Evolutionary conservation across 2,329 filamentous ascomycete species (phyloP).

Genomic region (Colletotrichum viniferum): DNA sequence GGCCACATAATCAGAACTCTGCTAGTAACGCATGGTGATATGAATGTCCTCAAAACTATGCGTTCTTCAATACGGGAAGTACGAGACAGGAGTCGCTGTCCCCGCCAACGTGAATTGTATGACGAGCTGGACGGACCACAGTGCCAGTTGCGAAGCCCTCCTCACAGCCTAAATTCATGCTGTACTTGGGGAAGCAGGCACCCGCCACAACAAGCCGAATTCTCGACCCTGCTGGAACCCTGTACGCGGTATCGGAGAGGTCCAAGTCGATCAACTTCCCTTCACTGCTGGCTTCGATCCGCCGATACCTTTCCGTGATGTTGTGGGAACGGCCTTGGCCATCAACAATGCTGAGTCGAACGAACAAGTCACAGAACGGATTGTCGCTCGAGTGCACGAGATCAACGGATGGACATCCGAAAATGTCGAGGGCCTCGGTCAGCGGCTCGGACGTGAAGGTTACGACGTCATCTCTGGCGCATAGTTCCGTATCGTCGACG

Average conservation of each 20-base stretch:
- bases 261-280: background rate
- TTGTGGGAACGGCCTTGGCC: slow-evolving; percentile 25
- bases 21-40: rapidly evolving
- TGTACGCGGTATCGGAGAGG: slow-evolving; percentile 25
- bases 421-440: slow-evolving; percentile 20
- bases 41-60: background rate
- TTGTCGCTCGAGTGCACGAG: slow-evolving; percentile 27
- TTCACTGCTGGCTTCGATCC: slow-evolving; percentile 17
- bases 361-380: slow-evolving; percentile 27
- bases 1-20: background rate
- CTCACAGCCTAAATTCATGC: slow-evolving; percentile 23
- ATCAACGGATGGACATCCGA: slow-evolving; percentile 25
- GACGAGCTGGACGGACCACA: slow-evolving; percentile 8
- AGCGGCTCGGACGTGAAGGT: slow-evolving; percentile 26
- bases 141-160: slow-evolving; percentile 23
- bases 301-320: slow-evolving; percentile 25
- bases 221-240: slow-evolving; percentile 23
- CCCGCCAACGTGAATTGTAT: slow-evolving; percentile 10
- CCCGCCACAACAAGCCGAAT: slow-evolving; percentile 28
- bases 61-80: background rate
- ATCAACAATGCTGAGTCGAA: slow-evolving; percentile 28
- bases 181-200: slow-evolving; percentile 23
- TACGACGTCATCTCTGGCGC: slow-evolving; percentile 25
- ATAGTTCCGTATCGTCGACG: slow-evolving; percentile 23
- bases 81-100: background rate